Conservation (phyloP, 768 basidiomycete species). For the Lyophyllum atratum region DNA sequence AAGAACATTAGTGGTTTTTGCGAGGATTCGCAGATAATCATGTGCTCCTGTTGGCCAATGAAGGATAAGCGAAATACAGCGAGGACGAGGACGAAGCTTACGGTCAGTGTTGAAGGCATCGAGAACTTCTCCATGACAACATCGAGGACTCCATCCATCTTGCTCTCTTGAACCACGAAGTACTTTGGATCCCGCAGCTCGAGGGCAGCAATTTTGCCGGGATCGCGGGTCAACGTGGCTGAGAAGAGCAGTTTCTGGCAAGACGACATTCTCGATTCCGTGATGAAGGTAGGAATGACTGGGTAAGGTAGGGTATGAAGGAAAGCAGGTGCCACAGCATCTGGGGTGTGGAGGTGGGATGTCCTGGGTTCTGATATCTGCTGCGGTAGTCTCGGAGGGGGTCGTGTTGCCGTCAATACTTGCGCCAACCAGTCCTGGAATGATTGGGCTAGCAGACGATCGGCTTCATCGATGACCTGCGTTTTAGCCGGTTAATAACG, state of each 20-base stretch:
- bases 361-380: neutral
- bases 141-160: slow-evolving; percentile 43
- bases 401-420: slow-evolving; percentile 74
- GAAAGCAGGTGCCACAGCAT: slow-evolving; percentile 67
- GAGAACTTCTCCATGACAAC: slow-evolving; percentile 76
- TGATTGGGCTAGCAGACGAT: slow-evolving; percentile 91
- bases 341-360: slow-evolving; percentile 29
- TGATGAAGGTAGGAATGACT: slow-evolving; percentile 47
- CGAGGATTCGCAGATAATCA: slow-evolving; percentile 76
- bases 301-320: slow-evolving; percentile 43
- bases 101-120: slow-evolving; percentile 77
- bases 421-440: slow-evolving; percentile 95
- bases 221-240: slow-evolving; percentile 92
- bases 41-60: slow-evolving; percentile 67
- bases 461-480: slow-evolving; percentile 97
- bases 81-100: slow-evolving; percentile 32
- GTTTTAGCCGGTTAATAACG: neutral
- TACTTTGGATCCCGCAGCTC: slow-evolving; percentile 81
- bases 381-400: slow-evolving; percentile 14
- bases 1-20: slow-evolving; percentile 90
- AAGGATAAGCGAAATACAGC: neutral
- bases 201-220: slow-evolving; percentile 86
- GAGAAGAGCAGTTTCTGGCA: slow-evolving; percentile 97
- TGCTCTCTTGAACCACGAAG: slow-evolving; percentile 73
- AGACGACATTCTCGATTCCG: slow-evolving; percentile 59